These are phyloP conservation scores for Paralagenidium karlingii DNA, from an alignment of 352 stramenopile species.

Conservation along the genomic window DNA sequence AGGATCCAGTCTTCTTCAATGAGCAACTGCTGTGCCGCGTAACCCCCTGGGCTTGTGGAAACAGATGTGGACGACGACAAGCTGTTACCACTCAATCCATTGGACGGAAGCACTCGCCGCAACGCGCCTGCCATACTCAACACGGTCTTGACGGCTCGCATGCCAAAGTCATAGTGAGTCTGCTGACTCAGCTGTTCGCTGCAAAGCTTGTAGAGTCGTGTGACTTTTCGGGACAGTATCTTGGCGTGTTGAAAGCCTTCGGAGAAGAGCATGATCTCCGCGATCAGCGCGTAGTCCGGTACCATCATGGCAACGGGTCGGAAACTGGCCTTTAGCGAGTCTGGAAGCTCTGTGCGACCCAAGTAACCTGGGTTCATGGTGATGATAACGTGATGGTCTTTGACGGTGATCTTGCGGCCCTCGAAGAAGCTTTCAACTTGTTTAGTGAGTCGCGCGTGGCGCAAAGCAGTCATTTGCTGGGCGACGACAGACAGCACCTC, in stretches of 20 bases:
- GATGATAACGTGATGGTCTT: slow-evolving; percentile 72
- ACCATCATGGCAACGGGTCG: slow-evolving; percentile 84
- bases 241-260: slow-evolving; percentile 66
- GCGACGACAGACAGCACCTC: slow-evolving; percentile 81
- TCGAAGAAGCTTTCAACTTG: slow-evolving; percentile 34
- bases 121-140: slow-evolving; percentile 63
- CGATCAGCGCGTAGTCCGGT: slow-evolving; percentile 73
- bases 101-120: no score
- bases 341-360: slow-evolving; percentile 66
- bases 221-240: slow-evolving; percentile 49
- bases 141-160: slow-evolving; percentile 75
- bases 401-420: slow-evolving; percentile 31
- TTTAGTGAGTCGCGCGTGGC: slow-evolving; percentile 25
- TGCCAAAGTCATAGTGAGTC: slow-evolving; percentile 82
- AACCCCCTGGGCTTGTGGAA: neutral
- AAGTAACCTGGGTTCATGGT: slow-evolving; percentile 84
- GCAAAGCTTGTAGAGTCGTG: slow-evolving; percentile 72
- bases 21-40: slow-evolving; percentile 5
- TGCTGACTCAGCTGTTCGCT: slow-evolving; percentile 79
- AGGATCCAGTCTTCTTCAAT: slow-evolving; percentile 69
- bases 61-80: neutral
- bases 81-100: neutral
- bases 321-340: slow-evolving; percentile 79
- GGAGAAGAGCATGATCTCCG: slow-evolving; percentile 73
- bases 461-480: slow-evolving; percentile 68